These are phyloP conservation scores for Yarrowia alimentaria DNA, from an alignment of 805 yeast species.

Conservation along the genomic window DNA sequence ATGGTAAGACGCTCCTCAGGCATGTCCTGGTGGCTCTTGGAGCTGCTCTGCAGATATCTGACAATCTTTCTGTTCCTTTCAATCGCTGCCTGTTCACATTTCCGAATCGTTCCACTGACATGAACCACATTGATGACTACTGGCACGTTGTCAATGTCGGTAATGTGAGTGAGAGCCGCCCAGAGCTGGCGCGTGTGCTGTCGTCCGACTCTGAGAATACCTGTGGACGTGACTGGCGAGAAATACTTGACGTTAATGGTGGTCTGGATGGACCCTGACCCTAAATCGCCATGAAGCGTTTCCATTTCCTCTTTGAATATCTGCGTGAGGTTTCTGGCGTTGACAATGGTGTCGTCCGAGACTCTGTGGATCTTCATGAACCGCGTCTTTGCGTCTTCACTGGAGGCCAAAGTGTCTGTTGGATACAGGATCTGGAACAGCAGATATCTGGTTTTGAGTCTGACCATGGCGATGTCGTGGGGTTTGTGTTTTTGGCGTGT, in stretches of 20 bases:
- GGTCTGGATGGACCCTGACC: slow-evolving; percentile 61
- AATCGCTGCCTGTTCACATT: slow-evolving; percentile 71
- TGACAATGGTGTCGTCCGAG: slow-evolving; percentile 42
- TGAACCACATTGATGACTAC: slow-evolving; percentile 62
- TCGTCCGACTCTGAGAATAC: slow-evolving; percentile 74
- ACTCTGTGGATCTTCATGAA: slow-evolving; percentile 33
- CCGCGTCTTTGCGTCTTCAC: slow-evolving; percentile 5
- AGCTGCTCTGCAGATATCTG: slow-evolving; percentile 6
- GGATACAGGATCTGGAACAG: slow-evolving; percentile 79
- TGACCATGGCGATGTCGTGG: slow-evolving; percentile 60
- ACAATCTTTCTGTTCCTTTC: slow-evolving; percentile 12
- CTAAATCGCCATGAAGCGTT: slow-evolving; percentile 74
- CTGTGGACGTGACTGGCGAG: slow-evolving; percentile 76
- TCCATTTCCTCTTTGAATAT: slow-evolving; percentile 57
- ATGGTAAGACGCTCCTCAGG: no score
- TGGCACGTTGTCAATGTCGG: slow-evolving; percentile 48
- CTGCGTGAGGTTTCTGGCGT: slow-evolving; percentile 48
- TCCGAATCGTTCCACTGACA: slow-evolving; percentile 83
- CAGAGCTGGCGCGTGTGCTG: slow-evolving; percentile 60
- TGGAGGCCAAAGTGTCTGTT: slow-evolving; percentile 37
- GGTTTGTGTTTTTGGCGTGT: no score
- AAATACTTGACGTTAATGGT: slow-evolving; percentile 72
- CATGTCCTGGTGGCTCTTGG: no score
- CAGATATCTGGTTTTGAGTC: slow-evolving; percentile 80
- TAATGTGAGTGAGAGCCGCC: slow-evolving; percentile 55